phyloP scores from a whole-genome alignment of 108 stramenopile species.

The Discostella stelligeroides region DNA sequence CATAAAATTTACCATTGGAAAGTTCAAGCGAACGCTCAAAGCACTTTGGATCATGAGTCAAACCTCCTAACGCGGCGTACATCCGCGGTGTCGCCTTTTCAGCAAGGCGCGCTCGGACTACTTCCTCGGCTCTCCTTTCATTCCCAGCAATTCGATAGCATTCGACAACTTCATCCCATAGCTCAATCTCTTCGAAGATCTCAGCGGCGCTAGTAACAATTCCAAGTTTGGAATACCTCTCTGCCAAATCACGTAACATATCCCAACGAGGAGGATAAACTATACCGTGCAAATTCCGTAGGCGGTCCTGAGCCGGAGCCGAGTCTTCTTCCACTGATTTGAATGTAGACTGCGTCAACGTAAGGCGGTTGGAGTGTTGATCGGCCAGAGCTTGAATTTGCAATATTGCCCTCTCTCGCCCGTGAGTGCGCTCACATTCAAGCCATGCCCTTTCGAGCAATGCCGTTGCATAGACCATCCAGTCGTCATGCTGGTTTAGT shows the following conservation, averaged over 20 bases:
- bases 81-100: conserved; percentile 86
- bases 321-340: conserved; percentile 86
- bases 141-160: conserved; percentile 92
- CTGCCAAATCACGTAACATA: conserved; percentile 91
- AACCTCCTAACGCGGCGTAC: conserved; percentile 90
- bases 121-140: conserved; percentile 82
- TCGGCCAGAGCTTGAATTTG: conserved; percentile 98
- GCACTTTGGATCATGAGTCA: conserved; percentile 78
- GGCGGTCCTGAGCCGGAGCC: conserved; percentile 87
- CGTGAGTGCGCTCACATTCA: conserved; percentile 86
- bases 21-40: conserved; percentile 90
- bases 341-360: conserved; percentile 84
- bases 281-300: conserved; percentile 84
- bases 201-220: conserved; percentile 93
- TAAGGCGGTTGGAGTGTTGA: conserved; percentile 90
- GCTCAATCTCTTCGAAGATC: conserved; percentile 91
- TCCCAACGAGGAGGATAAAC: conserved; percentile 95
- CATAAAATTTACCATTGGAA: conserved; percentile 80
- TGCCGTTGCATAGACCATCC: conserved; percentile 95
- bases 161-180: conserved; percentile 98
- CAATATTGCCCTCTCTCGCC: conserved; percentile 85
- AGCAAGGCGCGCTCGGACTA: conserved; percentile 83
- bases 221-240: conserved; percentile 88
- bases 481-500: conserved; percentile 83
- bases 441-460: conserved; percentile 94